Conservation (phyloP, 2,329 filamentous ascomycete species). For the Exophiala dermatitidis region DNA sequence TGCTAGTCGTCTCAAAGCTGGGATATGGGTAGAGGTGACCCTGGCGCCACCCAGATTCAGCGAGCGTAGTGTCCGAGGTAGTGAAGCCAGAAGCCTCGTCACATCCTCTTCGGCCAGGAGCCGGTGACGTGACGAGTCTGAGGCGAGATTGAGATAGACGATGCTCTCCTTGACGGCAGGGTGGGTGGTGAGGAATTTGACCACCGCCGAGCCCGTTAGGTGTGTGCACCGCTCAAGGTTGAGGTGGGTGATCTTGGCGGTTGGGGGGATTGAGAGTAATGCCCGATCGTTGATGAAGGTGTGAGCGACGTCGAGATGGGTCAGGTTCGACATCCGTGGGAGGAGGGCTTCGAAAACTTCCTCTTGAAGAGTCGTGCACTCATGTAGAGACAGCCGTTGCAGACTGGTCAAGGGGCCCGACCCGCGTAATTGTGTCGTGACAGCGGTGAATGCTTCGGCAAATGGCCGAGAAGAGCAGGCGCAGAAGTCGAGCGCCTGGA, state of each 20-base stretch:
- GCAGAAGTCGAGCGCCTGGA: slow-evolving; percentile 68
- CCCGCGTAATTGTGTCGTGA: slow-evolving; percentile 39
- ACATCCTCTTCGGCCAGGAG: slow-evolving; percentile 61
- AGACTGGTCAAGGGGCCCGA: slow-evolving; percentile 49
- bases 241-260: slow-evolving; percentile 66
- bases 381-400: slow-evolving; percentile 66
- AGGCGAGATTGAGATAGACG: slow-evolving; percentile 65
- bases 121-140: slow-evolving; percentile 65
- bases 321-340: slow-evolving; percentile 61
- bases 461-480: slow-evolving; percentile 64
- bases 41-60: slow-evolving; percentile 69
- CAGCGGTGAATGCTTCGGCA: slow-evolving; percentile 56
- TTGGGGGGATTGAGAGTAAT: slow-evolving; percentile 61
- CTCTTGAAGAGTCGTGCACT: slow-evolving; percentile 64
- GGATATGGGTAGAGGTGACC: slow-evolving; percentile 59
- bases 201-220: slow-evolving; percentile 58
- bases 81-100: slow-evolving; percentile 54
- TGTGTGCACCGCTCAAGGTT: slow-evolving; percentile 70
- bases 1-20: slow-evolving; percentile 56
- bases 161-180: slow-evolving; percentile 59
- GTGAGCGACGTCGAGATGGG: slow-evolving; percentile 72
- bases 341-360: slow-evolving; percentile 62
- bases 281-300: slow-evolving; percentile 68
- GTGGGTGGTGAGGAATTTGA: slow-evolving; percentile 64
- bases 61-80: slow-evolving; percentile 62